Percentiles rank a stretch among this genome's conserved stretches.
Evolutionary conservation across 2,329 filamentous ascomycete species (phyloP).

Genomic region (Colletotrichum tropicale): DNA sequence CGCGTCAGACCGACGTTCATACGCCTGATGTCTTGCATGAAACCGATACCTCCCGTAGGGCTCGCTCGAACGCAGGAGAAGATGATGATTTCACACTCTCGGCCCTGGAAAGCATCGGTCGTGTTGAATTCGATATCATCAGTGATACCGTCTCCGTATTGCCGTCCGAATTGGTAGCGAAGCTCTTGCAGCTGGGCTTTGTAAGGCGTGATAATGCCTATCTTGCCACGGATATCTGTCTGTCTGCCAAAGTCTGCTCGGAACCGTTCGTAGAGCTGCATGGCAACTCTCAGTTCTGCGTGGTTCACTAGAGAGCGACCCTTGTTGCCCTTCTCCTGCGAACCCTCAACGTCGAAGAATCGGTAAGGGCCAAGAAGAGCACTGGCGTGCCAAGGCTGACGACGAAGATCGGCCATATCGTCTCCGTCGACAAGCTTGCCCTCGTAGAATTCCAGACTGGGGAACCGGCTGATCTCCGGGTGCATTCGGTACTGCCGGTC

Average conservation of each 20-base stretch:
- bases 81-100: conserved; percentile 97
- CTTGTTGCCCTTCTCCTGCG: conserved; percentile 78
- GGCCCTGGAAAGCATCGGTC: conserved; percentile 95
- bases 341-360: conserved; percentile 95
- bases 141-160: conserved; percentile 77
- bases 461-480: conserved; percentile 91
- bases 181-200: conserved; percentile 89
- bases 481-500: conserved; percentile 99
- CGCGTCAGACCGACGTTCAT: conserved; percentile 99
- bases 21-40: conserved; percentile 96
- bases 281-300: conserved; percentile 84
- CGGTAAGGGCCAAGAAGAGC: conserved; percentile 87
- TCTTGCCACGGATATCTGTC: conserved; percentile 78
- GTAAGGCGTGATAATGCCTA: conserved; percentile 98
- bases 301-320: conserved; percentile 91
- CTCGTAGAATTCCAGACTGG: conserved; percentile 92
- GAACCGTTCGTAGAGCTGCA: conserved; percentile 83
- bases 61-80: conserved; percentile 97
- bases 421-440: conserved; percentile 82
- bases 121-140: conserved; percentile 96
- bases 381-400: conserved; percentile 85
- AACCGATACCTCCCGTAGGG: conserved; percentile 93
- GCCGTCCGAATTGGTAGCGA: conserved; percentile 72
- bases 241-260: conserved; percentile 68
- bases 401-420: conserved; percentile 78